Base-by-base conservation (phyloP, 495 filamentous ascomycete genomes). In the Penicillium psychrofluorescens region DNA sequence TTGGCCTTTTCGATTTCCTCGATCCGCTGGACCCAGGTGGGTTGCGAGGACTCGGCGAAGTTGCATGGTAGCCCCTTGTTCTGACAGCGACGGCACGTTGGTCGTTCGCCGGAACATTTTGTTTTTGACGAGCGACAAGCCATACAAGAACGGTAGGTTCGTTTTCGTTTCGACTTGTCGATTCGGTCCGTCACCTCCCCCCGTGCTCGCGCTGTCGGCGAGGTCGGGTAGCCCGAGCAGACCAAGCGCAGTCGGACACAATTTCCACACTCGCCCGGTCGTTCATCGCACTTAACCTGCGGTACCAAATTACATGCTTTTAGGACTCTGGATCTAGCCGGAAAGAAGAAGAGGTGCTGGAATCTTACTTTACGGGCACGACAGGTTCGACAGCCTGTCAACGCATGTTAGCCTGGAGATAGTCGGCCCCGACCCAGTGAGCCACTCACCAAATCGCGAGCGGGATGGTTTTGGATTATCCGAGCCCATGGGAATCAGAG, bases 31-130 rank as follows among this genome's bases (percentile, higher is more conserved):
- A 60, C 43, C 64, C 58, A 66, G 27, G 40, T 51, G 1, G 62
- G 62, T 28, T 63, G 58, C 7, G 49, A 47, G 4, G 53, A 52
- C 15, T 65, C 56, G 8, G 49, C 60, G 40, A 62, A 68, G 8
- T 44, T 45, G 40, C 64, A 68, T n/a, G 42, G 29, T 8, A 52
- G n/a, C 7, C 38, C 43, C 34, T 51, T 62, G 7, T 41, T 40
- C 14, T 51, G 45, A 46, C 64, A 68, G 29, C 64, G 44, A 28
- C 44, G 44, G 42, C 62, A 68, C 10, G 35, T 45, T 12, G 62
- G 62, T 13, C 58, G 52, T 11, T 62, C 64, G 10, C 62, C 62
- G 7, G 62, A 65, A 41, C 64, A 68, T 45, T 62, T 64, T 3
- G 53, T 59, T 40, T 65, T 66, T 8, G 54, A 56, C 9, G 48